Percentiles rank a stretch among this genome's conserved stretches.
phyloP scores from a whole-genome alignment of 106 monocot genomes.

The Triglochin maritima region DNA sequence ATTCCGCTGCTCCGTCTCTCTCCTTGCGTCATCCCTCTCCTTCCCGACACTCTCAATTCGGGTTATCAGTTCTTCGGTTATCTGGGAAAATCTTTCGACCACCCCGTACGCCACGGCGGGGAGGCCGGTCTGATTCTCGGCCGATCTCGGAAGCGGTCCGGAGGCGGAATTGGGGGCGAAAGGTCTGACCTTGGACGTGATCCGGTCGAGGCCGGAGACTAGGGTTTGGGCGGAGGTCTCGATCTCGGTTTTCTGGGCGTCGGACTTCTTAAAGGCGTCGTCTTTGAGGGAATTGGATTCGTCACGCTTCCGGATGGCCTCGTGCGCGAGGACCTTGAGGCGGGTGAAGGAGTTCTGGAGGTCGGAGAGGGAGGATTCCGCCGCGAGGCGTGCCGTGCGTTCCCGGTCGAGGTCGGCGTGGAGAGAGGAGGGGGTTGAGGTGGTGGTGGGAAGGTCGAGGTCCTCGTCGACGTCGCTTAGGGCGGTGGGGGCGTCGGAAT shows the following conservation, averaged over 20 bases:
- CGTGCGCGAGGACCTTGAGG: constrained; percentile 37
- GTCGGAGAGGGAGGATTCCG: constrained; percentile 34
- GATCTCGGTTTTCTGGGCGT: constrained; percentile 31
- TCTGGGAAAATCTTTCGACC: constrained; percentile 67
- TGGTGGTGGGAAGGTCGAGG: constrained; percentile 21
- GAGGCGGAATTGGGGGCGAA: constrained; percentile 26
- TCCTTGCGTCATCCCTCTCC: constrained; percentile 54
- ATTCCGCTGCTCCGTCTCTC: constrained; percentile 80
- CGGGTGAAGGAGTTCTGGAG: constrained; percentile 32
- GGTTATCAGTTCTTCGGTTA: constrained; percentile 57
- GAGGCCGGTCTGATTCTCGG: constrained; percentile 79
- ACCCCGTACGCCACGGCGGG: constrained; percentile 80
- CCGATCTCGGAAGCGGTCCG: constrained; percentile 45
- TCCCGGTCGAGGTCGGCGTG: constrained; percentile 63
- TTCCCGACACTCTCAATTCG: constrained; percentile 49
- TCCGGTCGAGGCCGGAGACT: constrained; percentile 65
- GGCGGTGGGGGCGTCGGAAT: constrained; percentile 32
- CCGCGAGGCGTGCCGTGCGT: constrained; percentile 40
- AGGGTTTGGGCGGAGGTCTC: constrained; percentile 69
- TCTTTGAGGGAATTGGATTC: constrained; percentile 33
- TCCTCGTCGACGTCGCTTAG: constrained; percentile 82
- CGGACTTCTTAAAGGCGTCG: constrained; percentile 8
- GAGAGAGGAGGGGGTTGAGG: constrained; percentile 15
- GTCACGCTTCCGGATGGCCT: constrained; percentile 47
- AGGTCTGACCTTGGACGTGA: constrained; percentile 46